Percentiles rank a stretch among this genome's conserved stretches.
Evolutionary conservation across 2,329 filamentous ascomycete species (phyloP).

Genomic region (Pseudogymnoascus pannorum): DNA sequence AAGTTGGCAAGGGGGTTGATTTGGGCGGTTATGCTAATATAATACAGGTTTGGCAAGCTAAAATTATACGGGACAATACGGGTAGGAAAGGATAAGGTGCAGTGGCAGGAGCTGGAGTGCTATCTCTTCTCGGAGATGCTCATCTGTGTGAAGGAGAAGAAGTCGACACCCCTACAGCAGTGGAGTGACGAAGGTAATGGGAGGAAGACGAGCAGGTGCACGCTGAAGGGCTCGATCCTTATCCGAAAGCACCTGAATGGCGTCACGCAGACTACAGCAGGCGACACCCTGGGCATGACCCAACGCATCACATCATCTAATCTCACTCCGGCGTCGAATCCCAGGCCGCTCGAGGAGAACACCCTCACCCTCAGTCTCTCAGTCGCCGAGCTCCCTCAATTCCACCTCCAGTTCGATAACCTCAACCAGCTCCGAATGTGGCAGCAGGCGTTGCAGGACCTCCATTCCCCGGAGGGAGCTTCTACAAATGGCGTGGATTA

Average conservation of each 20-base stretch:
- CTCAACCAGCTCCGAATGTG: constrained; percentile 79
- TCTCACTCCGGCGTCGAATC: constrained; percentile 28
- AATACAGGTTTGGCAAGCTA: constrained; percentile 74
- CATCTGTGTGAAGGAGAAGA: constrained; percentile 98
- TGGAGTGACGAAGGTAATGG: constrained; percentile 56
- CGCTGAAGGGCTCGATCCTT: constrained; percentile 91
- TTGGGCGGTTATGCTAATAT: constrained; percentile 25
- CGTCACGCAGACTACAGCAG: constrained; percentile 61
- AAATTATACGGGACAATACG: constrained; percentile 82
- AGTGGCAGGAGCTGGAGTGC: constrained; percentile 97
- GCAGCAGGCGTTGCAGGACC: constrained; percentile 78
- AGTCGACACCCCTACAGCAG: constrained; percentile 49
- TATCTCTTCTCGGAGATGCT: constrained; percentile 98
- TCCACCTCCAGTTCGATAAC: constrained; percentile 84
- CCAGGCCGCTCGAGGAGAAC: constrained; percentile 57
- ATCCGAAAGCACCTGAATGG: constrained; percentile 97
- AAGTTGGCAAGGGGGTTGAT: not conserved
- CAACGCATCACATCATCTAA: constrained; percentile 30
- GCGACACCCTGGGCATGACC: constrained; percentile 29
- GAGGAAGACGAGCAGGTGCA: constrained; percentile 67
- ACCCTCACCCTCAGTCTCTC: constrained; percentile 85
- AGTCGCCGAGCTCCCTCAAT: constrained; percentile 84
- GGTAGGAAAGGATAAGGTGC: constrained; percentile 91
- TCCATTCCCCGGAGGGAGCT: constrained; percentile 31
- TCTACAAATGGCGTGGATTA: constrained; percentile 60